These are phyloP conservation scores for Pseudocohnilembus persalinus DNA, from an alignment of 169 alveolate genomes.

Conservation along the genomic window DNA sequence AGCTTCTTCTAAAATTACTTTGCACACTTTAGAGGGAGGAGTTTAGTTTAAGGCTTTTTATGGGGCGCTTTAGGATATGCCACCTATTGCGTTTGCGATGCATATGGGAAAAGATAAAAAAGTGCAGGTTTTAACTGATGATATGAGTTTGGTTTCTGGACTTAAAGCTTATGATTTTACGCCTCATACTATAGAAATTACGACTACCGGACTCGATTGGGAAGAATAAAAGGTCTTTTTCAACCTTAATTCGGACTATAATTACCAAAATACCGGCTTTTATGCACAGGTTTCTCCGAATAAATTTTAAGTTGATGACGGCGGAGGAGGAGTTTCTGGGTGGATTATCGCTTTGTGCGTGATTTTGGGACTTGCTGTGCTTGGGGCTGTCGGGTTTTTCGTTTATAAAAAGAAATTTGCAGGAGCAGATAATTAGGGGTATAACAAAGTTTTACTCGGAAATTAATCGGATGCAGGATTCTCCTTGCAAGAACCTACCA, in stretches of 20 bases:
- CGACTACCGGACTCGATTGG: background rate
- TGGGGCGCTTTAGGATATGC: background rate
- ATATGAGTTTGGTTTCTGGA: background rate
- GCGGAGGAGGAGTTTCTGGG: background rate
- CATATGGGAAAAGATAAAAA: no score
- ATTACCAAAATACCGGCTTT: background rate
- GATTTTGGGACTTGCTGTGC: background rate
- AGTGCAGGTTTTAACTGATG: background rate
- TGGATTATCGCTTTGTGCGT: background rate
- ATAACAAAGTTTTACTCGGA: no score
- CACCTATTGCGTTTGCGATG: background rate
- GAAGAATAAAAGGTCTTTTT: background rate
- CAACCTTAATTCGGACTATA: background rate
- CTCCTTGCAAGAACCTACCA: no score
- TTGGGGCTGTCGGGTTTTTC: background rate
- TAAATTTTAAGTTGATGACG: background rate
- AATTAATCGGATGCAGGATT: no score
- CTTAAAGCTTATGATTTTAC: background rate
- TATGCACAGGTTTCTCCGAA: background rate
- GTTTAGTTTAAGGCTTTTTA: background rate
- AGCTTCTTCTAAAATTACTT: background rate
- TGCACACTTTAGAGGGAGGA: background rate
- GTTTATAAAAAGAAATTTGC: background rate
- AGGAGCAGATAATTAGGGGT: background rate
- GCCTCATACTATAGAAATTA: background rate